These are phyloP conservation scores for Sporothrix phasma DNA, from an alignment of 2,329 filamentous ascomycete species.

Conservation along the genomic window DNA sequence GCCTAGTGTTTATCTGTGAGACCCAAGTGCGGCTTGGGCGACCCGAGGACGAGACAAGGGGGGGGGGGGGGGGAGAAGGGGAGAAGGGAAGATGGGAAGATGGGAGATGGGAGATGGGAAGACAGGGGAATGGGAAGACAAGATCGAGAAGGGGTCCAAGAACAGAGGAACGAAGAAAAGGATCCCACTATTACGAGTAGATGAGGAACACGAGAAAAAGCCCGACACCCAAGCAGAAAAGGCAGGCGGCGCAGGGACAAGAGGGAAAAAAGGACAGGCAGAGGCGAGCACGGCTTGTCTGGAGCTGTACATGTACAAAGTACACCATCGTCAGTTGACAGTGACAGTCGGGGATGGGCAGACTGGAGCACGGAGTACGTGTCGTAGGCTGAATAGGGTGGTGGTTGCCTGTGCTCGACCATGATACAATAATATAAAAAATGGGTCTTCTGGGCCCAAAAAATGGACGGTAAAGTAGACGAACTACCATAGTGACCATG, in stretches of 20 bases:
- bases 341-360: too few species aligned
- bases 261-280: not conserved
- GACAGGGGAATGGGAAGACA: not conserved
- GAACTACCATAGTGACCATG: too few species aligned
- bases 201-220: not conserved
- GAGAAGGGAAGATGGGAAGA: not conserved
- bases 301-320: not conserved
- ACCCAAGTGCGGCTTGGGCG: not conserved
- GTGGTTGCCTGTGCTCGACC: not conserved
- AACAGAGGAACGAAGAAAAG: not conserved
- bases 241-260: not conserved
- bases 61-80: not conserved
- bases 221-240: not conserved
- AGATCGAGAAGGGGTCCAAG: not conserved
- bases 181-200: too few species aligned
- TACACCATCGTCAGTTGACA: too few species aligned
- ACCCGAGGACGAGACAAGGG: too few species aligned
- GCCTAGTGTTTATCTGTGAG: not conserved
- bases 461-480: not conserved
- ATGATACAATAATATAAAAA: not conserved
- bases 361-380: too few species aligned
- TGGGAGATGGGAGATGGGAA: too few species aligned
- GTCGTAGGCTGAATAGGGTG: not conserved
- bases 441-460: not conserved
- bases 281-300: not conserved